Percentiles rank a stretch among this genome's conserved stretches.
These are phyloP conservation scores for Ilyonectria sp. DNA, from an alignment of 2,329 filamentous ascomycete genomes.

Conservation along the genomic window DNA sequence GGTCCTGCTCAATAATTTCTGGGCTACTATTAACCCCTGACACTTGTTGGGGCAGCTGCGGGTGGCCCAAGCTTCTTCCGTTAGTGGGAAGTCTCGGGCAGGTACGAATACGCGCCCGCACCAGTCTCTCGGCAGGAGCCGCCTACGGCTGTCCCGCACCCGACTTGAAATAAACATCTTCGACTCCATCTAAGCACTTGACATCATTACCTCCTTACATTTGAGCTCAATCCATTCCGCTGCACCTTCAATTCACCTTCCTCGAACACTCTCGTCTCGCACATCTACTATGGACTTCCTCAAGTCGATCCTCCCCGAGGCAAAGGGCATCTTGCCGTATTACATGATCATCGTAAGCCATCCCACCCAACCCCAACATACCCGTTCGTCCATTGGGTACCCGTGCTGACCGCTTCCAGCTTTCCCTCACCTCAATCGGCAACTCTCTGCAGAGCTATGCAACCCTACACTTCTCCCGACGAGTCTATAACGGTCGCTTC, in stretches of 20 bases:
- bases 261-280: not conserved
- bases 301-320: slow-evolving; percentile 61
- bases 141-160: not conserved
- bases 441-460: slow-evolving; percentile 90
- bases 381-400: not conserved
- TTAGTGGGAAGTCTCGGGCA: slow-evolving; percentile 9
- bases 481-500: slow-evolving; percentile 83
- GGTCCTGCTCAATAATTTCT: slow-evolving; percentile 17
- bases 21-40: slow-evolving; percentile 38
- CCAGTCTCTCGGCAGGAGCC: slow-evolving; percentile 12
- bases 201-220: slow-evolving; percentile 1
- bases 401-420: slow-evolving; percentile 63
- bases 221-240: not conserved
- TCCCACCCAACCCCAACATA: slow-evolving; percentile 5
- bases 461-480: slow-evolving; percentile 86
- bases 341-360: slow-evolving; percentile 71
- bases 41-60: slow-evolving; percentile 46
- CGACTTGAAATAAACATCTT: not conserved
- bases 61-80: slow-evolving; percentile 48
- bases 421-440: slow-evolving; percentile 84
- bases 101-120: slow-evolving; percentile 31
- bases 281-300: slow-evolving; percentile 60
- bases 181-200: too few species aligned
- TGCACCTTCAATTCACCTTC: slow-evolving; percentile 21
- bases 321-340: slow-evolving; percentile 70